Evolutionary conservation across 2,329 filamentous ascomycete genomes (phyloP), one percentile per base, ranked within the genome.

Genomic region (Ascochyta lentis): DNA sequence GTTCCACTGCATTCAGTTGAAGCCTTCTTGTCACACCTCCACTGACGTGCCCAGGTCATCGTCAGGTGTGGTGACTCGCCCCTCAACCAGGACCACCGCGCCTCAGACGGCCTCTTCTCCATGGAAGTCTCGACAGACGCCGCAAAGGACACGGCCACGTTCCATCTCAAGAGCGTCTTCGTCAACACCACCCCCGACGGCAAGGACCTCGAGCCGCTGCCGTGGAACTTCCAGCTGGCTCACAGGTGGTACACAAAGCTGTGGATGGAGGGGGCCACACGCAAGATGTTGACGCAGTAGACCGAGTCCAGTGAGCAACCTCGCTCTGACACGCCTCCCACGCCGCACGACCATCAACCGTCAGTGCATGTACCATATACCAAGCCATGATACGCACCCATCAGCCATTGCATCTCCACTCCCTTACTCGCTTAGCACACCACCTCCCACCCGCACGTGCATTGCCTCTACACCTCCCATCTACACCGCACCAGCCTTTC

Each of bases 221-320:
- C 75, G 1, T 64, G 59, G 63, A 55, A 49, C 6, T 69, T 77
- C 42, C 67, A 74, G 52, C 60, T 68, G 27, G 54, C 65, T 39
- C 75, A 77, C 58, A 62, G 70, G 37, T 63, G 69, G 63, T 77
- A 77, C 38, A 74, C 73, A 0, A 76, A 77, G 62, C 59, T 77
- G 22, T 77, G 73, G 75, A 76, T 77, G 74, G 75, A 77, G 63
- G 73, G 74, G 16, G 74, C 73, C 31, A 74, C 75, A 6, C 58
- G 74, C 57, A 76, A 74, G 45, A 45, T 77, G 60, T 49, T 76
- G 59, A 43, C n/a, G 10, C 47, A 56, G 38, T 56, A 41, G 27
- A 27, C 22, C 8, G 8, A 24, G 2, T 9, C 16, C 9, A 23
- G n/a, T 16, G 33, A 35, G n/a, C 19, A 12, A 31, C 12, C 12